Conservation (phyloP, 2,329 filamentous ascomycete genomes). For the Ascochyta pisi region DNA sequence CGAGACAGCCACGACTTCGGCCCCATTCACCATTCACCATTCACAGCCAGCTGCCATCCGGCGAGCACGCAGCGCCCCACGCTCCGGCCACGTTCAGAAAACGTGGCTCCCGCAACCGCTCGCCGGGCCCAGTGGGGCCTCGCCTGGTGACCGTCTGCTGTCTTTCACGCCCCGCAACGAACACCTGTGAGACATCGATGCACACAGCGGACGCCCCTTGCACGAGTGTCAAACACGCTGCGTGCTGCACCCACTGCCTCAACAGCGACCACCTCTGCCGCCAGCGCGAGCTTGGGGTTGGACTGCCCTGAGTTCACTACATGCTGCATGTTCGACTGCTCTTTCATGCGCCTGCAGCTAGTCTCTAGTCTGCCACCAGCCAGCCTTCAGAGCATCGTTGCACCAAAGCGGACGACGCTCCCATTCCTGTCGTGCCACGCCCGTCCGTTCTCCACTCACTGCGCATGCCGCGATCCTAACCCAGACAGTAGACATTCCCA, state of each 20-base stretch:
- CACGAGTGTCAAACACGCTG: slow-evolving; percentile 6
- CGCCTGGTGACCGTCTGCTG: neutral
- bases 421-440: slow-evolving; percentile 1
- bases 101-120: slow-evolving; percentile 24
- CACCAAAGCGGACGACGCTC: slow-evolving; percentile 7
- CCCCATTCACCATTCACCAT: slow-evolving; percentile 4
- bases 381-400: slow-evolving; percentile 3
- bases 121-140: slow-evolving; percentile 2
- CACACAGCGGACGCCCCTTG: slow-evolving; percentile 12
- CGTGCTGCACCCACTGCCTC: neutral
- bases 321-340: slow-evolving; percentile 24
- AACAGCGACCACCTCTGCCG: neutral
- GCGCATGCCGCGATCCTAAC: neutral
- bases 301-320: slow-evolving; percentile 1
- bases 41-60: slow-evolving; percentile 17
- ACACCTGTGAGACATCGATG: slow-evolving; percentile 5
- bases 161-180: neutral
- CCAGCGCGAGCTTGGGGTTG: neutral
- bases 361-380: slow-evolving; percentile 12
- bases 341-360: slow-evolving; percentile 27
- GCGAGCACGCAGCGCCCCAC: slow-evolving; percentile 24
- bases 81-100: slow-evolving; percentile 29
- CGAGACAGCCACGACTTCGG: slow-evolving; percentile 10
- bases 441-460: neutral
- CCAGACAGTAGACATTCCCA: neutral